These are phyloP conservation scores for Gentiana macrophylla DNA, from an alignment of 257 asterid species.

Conservation along the genomic window DNA sequence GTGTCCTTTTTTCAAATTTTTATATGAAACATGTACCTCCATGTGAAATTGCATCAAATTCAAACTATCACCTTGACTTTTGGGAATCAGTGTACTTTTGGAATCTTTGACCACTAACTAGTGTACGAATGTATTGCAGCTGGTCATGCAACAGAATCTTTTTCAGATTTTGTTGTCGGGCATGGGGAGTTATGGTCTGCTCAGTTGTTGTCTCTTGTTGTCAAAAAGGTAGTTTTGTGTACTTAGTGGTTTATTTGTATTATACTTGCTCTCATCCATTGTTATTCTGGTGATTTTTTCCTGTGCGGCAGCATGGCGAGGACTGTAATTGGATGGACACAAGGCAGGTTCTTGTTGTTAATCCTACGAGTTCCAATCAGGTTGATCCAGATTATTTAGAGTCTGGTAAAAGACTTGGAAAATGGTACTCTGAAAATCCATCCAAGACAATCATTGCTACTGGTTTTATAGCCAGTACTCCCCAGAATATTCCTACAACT, in stretches of 20 bases:
- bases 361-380: slow-evolving; percentile 69
- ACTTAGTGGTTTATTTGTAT: background rate
- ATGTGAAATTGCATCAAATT: too few relatives aligned
- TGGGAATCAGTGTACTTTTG: background rate
- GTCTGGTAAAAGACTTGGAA: slow-evolving; percentile 65
- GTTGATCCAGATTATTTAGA: slow-evolving; percentile 92
- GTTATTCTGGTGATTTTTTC: slow-evolving; percentile 9
- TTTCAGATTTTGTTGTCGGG: slow-evolving; percentile 96
- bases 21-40: too few relatives aligned
- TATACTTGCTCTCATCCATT: slow-evolving; percentile 3
- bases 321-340: slow-evolving; percentile 91
- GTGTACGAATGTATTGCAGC: slow-evolving; percentile 49
- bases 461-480: slow-evolving; percentile 90
- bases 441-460: slow-evolving; percentile 73
- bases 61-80: too few relatives aligned
- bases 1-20: too few relatives aligned
- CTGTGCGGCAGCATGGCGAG: slow-evolving; percentile 52
- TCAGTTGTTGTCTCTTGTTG: slow-evolving; percentile 60
- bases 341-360: slow-evolving; percentile 86
- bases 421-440: slow-evolving; percentile 68
- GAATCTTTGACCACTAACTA: background rate
- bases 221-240: slow-evolving; percentile 56
- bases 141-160: slow-evolving; percentile 96
- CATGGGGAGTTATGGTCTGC: slow-evolving; percentile 99
- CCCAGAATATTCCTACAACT: slow-evolving; percentile 87